Percentiles rank a stretch among this genome's conserved stretches.
phyloP scores from a whole-genome alignment of 805 yeast genomes.

The Deakozyma indianensis region DNA sequence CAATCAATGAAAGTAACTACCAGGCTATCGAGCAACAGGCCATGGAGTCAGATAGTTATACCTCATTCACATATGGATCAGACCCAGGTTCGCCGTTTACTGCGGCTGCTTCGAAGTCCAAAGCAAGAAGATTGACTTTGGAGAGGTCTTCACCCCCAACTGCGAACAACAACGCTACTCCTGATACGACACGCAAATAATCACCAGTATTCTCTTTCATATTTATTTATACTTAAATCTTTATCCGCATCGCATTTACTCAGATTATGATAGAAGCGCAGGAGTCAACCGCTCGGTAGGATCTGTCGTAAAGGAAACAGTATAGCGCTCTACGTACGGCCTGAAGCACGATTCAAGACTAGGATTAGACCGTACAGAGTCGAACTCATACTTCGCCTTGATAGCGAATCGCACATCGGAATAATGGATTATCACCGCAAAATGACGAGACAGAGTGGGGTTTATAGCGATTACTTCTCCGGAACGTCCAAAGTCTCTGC shows the following conservation, averaged over 20 bases:
- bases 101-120: not conserved
- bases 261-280: not conserved
- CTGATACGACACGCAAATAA: too few species aligned
- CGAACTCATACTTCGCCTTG: constrained; percentile 7
- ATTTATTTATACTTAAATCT: not conserved
- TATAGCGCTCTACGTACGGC: not conserved
- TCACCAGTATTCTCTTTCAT: too few species aligned
- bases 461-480: constrained; percentile 9
- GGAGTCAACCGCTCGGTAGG: not conserved
- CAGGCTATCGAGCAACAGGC: not conserved
- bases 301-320: not conserved
- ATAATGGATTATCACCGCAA: constrained; percentile 9
- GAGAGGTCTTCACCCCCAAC: not conserved
- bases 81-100: constrained; percentile 1
- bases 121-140: not conserved
- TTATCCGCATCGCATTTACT: not conserved
- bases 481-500: constrained; percentile 4
- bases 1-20: constrained; percentile 1
- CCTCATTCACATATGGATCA: not conserved
- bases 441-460: constrained; percentile 7
- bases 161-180: not conserved
- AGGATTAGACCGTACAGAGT: not conserved
- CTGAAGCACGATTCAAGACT: not conserved
- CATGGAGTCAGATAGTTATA: not conserved
- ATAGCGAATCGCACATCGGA: constrained; percentile 12